phyloP scores from a whole-genome alignment of 345 rosid species.

The Eucalyptus urophylla region DNA sequence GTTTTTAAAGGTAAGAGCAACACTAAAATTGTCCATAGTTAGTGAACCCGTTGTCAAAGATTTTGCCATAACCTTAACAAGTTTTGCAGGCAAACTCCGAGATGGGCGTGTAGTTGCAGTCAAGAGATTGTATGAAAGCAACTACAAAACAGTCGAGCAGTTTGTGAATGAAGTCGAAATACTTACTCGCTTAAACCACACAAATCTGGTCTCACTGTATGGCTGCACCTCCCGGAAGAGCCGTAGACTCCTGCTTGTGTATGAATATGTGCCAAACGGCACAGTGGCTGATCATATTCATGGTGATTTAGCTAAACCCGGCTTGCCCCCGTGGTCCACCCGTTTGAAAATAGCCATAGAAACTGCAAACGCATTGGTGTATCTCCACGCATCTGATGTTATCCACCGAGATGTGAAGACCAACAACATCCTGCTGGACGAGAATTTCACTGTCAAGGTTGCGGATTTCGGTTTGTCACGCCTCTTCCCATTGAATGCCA shows the following conservation, averaged over 20 bases:
- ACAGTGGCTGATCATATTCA: conserved; percentile 86
- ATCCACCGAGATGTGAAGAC: conserved; percentile 93
- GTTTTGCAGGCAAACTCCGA: conserved; percentile 39
- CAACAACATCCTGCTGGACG: conserved; percentile 72
- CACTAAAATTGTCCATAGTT: too few relatives aligned
- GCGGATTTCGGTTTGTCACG: conserved; percentile 91
- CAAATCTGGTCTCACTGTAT: conserved; percentile 57
- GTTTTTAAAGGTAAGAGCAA: too few relatives aligned
- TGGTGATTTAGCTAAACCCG: conserved; percentile 51
- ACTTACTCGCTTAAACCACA: conserved; percentile 53
- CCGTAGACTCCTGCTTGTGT: conserved; percentile 66
- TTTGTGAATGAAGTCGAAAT: conserved; percentile 79
- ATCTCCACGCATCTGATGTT: conserved; percentile 64
- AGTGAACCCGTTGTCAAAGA: too few relatives aligned
- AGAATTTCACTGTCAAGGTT: conserved; percentile 60
- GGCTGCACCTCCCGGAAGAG: conserved; percentile 84
- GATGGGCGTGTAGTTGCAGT: conserved; percentile 84
- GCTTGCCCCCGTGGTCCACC: conserved; percentile 46
- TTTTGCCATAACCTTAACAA: background rate
- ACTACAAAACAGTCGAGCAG: conserved; percentile 62
- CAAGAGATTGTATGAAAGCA: conserved; percentile 72
- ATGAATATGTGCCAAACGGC: conserved; percentile 73
- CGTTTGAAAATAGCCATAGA: conserved; percentile 72
- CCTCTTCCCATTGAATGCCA: conserved; percentile 46
- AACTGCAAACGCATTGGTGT: conserved; percentile 64